Evolutionary conservation across 805 yeast genomes (phyloP), one percentile per base, ranked within the genome.

Genomic region (Barnettozyma californica): DNA sequence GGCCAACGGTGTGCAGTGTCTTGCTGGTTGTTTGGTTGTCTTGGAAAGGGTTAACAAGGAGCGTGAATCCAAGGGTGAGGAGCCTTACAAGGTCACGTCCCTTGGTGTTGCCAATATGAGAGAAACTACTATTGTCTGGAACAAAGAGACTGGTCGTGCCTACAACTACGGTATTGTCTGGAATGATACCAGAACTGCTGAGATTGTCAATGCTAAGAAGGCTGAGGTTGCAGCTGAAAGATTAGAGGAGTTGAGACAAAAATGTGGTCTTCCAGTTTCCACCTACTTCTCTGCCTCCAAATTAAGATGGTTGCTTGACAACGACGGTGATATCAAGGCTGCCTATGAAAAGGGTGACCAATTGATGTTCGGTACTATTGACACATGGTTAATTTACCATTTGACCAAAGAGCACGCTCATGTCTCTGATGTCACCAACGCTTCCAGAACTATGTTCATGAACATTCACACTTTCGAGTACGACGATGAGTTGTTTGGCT

Each of bases 71-170:
- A 69, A 74, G 43, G 68, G 73, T 39, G 66, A 73, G 50, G 66
- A 79, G 57, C 73, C 84, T 63, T 84, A 79, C 64, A 75, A 73
- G 56, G 81, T 91, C 50, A 78, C 73, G 50, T 81, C 87, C 42
- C 76, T 91, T 57, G 98, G 98, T 23, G 80, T 91, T 56, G 94
- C 97, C 45, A 92, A 90, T 68, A 95, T 92, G 94, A 80, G 98
- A 64, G 98, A 91, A 69, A 91, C 98, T 39, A 84, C 96, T 26
- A 76, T 85, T 46, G 82, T 91, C 43, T 91, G 97, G 97, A 84
- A 89, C 49, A 77, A 81, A 55, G 73, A 73, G 46, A 89, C 97
- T 2, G 97, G 97, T 37, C 95, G 96, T 4, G 77, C 89, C 47
- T 77, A 83, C 62, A 84, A 87, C 64, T 70, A 70, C 47, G 97